Evolutionary conservation across 73 alveolate genomes (phyloP).

Genomic region (Tetrahymena borealis): DNA sequence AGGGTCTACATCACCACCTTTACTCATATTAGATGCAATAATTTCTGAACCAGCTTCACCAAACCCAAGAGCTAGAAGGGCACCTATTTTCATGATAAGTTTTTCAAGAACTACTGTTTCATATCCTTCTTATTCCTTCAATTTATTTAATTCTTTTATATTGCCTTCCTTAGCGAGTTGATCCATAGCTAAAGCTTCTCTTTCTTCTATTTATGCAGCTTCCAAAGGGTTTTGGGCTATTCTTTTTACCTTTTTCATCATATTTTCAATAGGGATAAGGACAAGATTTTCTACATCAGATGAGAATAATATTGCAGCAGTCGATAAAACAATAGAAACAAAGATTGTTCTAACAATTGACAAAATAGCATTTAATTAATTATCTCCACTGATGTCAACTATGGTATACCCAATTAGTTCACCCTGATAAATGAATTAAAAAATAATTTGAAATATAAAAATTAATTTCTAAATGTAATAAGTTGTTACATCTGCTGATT

Average conservation of each 20-base stretch:
- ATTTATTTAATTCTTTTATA: not conserved
- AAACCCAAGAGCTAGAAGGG: slow-evolving; percentile 69
- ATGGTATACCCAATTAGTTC: not conserved
- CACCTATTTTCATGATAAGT: slow-evolving; percentile 69
- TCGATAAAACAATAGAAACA: slow-evolving; percentile 78
- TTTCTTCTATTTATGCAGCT: slow-evolving; percentile 90
- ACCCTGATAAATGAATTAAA: not conserved
- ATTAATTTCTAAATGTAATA: not conserved
- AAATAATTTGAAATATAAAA: not conserved
- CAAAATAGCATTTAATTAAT: slow-evolving; percentile 56
- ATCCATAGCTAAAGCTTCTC: slow-evolving; percentile 46
- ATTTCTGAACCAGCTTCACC: slow-evolving; percentile 87
- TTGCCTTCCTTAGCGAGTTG: slow-evolving; percentile 22
- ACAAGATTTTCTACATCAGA: slow-evolving; percentile 84
- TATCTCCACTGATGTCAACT: slow-evolving; percentile 6
- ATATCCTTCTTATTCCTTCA: slow-evolving; percentile 38
- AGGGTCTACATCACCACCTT: slow-evolving; percentile 56
- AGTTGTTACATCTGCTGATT: not conserved
- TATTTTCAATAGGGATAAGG: slow-evolving; percentile 85
- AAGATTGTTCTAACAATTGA: slow-evolving; percentile 81
- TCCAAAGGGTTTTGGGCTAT: slow-evolving; percentile 92
- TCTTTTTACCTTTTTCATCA: slow-evolving; percentile 88
- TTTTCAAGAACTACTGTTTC: slow-evolving; percentile 44
- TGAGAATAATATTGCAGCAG: slow-evolving; percentile 74
- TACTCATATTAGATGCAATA: slow-evolving; percentile 63